Percentiles rank a stretch among this genome's conserved stretches.
phyloP scores from a whole-genome alignment of 2,329 filamentous ascomycete species.

The Cyphellophora attinorum region DNA sequence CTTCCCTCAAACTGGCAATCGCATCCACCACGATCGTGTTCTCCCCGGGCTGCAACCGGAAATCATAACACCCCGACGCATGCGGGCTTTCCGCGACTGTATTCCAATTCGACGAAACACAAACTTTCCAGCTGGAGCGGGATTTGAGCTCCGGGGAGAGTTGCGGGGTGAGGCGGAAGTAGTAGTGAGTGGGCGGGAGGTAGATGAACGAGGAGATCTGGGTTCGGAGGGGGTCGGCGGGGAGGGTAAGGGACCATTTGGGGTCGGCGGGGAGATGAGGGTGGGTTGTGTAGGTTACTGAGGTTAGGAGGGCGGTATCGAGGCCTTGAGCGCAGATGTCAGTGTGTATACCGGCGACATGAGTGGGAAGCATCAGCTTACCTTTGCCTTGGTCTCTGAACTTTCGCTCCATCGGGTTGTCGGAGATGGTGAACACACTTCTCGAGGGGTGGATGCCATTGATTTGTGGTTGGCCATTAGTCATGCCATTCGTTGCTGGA shows the following conservation, averaged over 20 bases:
- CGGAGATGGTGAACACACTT: constrained; percentile 7
- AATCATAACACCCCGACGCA: constrained; percentile 64
- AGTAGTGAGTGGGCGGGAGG: constrained; percentile 57
- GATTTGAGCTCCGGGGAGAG: constrained; percentile 8
- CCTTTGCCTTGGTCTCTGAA: constrained; percentile 38
- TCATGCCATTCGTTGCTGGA: not conserved
- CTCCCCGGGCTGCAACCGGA: constrained; percentile 58
- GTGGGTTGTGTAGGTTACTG: constrained; percentile 58
- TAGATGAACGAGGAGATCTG: constrained; percentile 66
- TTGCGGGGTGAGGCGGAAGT: constrained; percentile 50
- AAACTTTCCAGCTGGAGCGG: constrained; percentile 11
- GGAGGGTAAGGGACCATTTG: constrained; percentile 54
- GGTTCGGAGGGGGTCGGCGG: constrained; percentile 54
- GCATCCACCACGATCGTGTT: constrained; percentile 73
- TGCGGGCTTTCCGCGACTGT: constrained; percentile 15
- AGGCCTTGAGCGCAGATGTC: constrained; percentile 13
- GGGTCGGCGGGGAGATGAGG: constrained; percentile 53
- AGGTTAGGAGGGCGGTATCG: constrained; percentile 57
- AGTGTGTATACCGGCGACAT: constrained; percentile 23
- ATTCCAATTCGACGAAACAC: constrained; percentile 13
- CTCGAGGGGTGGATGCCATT: constrained; percentile 10
- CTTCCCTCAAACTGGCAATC: constrained; percentile 56
- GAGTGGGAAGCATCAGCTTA: constrained; percentile 21
- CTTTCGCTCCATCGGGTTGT: constrained; percentile 32
- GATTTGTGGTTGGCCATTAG: constrained; percentile 7